Evolutionary conservation across 1,284 basidiomycete species (phyloP), one percentile per base, ranked within the genome.

Genomic region (Moesziomyces sp.): DNA sequence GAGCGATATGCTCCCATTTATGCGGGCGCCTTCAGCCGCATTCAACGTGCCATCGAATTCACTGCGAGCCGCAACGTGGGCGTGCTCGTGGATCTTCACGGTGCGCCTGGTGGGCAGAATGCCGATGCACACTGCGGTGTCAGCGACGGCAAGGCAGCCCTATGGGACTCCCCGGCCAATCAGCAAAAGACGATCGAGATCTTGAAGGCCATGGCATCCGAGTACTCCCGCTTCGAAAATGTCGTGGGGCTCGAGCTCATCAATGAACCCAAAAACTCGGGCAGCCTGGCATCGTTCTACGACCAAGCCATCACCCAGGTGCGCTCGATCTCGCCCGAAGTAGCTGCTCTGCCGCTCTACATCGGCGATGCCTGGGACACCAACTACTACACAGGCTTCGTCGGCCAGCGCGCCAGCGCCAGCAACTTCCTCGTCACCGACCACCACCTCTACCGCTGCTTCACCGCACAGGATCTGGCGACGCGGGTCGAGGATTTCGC

Each of bases 381-480:
- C 0, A 87, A 89, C 33, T 86, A 88, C 71, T 94, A 93, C 79
- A 86, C 89, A 3, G 86, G 87, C 33, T 91, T 79, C 85, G 90
- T 70, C 85, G 72, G 70, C 10, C 58, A 80, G 54, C 82, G 74
- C 23, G 63, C 66, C 13, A 48, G 54, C 10, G 43, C 42, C 18
- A 68, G 50, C 50, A 77, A 75, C 52, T 89, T 89, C 33, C 86
- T 90, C 18, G 89, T 91, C 18, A 85, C 93, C 30, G 93, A 95
- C 84, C 91, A 94, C 78, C 93, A 94, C 82, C 87, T 94, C 21
- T 95, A 94, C 82, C 89, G 93, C 38, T 93, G 92, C 84, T 92
- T 92, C 84, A 92, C 91, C 21, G 77, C 75, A 11, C 85, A 86
- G 5, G 93, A 94, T 83, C 88, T 86, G 30, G 74, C 79, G 1